Evolutionary conservation across 352 stramenopile genomes (phyloP).

Genomic region (Pelagophyceae sp.): DNA sequence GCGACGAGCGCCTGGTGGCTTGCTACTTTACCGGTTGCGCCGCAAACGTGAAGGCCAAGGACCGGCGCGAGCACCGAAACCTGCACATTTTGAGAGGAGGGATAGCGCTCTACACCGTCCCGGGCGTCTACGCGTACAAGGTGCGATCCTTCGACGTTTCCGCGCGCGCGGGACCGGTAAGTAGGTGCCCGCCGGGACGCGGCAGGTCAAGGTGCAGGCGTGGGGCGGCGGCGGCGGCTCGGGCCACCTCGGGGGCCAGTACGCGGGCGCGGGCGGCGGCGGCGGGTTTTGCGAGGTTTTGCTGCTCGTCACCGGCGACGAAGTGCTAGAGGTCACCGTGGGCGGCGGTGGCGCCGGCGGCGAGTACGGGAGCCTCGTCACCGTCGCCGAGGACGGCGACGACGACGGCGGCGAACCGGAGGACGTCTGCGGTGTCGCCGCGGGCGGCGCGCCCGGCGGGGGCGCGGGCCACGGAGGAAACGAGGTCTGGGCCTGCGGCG

Average conservation of each 20-base stretch:
- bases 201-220: conserved; percentile 39
- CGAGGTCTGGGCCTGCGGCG: conserved; percentile 38
- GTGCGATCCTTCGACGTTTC: no score
- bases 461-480: conserved; percentile 41
- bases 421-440: conserved; percentile 30
- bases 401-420: conserved; percentile 6
- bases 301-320: conserved; percentile 8
- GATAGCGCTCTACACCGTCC: conserved; percentile 30
- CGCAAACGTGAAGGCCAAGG: conserved; percentile 38
- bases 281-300: conserved; percentile 21
- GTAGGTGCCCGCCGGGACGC: conserved; percentile 23
- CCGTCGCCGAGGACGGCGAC: background rate
- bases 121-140: conserved; percentile 30
- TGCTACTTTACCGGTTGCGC: conserved; percentile 42
- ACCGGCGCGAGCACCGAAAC: conserved; percentile 36
- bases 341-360: conserved; percentile 34
- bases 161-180: conserved; percentile 17
- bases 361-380: conserved; percentile 26
- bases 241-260: conserved; percentile 23
- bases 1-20: conserved; percentile 33
- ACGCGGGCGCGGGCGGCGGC: conserved; percentile 15
- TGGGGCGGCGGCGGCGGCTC: conserved; percentile 39
- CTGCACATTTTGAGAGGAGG: conserved; percentile 35
- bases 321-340: conserved; percentile 35
- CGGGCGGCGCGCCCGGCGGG: conserved; percentile 40